These are phyloP conservation scores for Prunus armeniaca DNA, from an alignment of 306 rosid species.

Conservation along the genomic window DNA sequence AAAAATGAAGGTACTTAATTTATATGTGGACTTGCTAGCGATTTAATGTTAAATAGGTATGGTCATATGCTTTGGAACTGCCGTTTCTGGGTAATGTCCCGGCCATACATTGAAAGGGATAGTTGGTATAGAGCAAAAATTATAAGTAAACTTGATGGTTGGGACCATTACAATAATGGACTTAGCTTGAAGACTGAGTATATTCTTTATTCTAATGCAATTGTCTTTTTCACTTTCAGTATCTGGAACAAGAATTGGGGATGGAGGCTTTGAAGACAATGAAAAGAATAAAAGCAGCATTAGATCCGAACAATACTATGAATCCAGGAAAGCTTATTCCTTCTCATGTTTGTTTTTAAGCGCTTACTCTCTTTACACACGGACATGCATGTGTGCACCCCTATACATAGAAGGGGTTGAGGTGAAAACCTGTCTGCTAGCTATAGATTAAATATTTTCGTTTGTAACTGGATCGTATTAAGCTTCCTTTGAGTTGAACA, in stretches of 20 bases:
- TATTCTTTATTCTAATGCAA: not conserved
- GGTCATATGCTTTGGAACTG: not conserved
- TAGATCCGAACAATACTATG: constrained; percentile 91
- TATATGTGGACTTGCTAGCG: constrained; percentile 1
- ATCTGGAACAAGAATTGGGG: constrained; percentile 90
- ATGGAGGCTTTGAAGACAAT: constrained; percentile 75
- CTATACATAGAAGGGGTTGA: not conserved
- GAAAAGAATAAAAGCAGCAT: constrained; percentile 75
- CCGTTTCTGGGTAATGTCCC: constrained; percentile 12
- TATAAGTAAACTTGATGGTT: not conserved
- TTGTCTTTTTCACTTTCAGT: constrained; percentile 39
- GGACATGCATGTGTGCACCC: not conserved
- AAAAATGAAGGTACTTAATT: constrained; percentile 74
- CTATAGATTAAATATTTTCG: not conserved
- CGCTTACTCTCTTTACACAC: not conserved
- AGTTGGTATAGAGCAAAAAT: not conserved
- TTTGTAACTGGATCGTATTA: not conserved
- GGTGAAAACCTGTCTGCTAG: not conserved
- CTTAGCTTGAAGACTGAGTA: not conserved
- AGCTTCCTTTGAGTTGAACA: not conserved
- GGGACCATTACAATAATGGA: not conserved
- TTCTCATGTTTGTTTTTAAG: constrained; percentile 39
- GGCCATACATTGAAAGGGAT: not conserved
- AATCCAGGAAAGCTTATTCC: constrained; percentile 97
- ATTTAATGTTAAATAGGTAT: not conserved